Base-by-base conservation (phyloP, 257 asterid species). In the Nicotiana paniculata region DNA sequence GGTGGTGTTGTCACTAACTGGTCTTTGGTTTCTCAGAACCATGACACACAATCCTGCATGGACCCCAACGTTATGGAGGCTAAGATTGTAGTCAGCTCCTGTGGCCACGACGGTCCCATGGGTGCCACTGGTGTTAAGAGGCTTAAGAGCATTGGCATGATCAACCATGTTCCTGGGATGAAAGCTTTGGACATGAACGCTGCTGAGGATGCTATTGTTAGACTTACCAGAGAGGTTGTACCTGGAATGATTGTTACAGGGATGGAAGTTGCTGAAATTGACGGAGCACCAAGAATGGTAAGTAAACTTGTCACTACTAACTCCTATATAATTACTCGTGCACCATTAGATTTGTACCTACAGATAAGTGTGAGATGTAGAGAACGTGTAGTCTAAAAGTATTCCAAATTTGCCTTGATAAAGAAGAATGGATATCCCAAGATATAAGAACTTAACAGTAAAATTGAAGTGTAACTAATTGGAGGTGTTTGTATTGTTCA, bases 171-270 rank as follows among this genome's bases (percentile, higher is more conserved):
- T 4, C 96, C 98, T 4, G 97, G 98, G 48, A 95, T 94, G 98
- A 94, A 93, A 85, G 98, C 98, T 32, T 90, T 95, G 26, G 98
- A 95, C 86, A 95, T 95, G 98, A 95, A 95, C 84, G 33, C 96
- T 3, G 98, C 97, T 3, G 98, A 95, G 88, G 98, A 95, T 70
- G 98, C 97, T 18, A 95, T 95, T 24, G 98, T 95, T 26, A 89
- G 88, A 85, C 93, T 92, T 7, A 95, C 98, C 0, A 87, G 98
- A 81, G 98, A 95, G 85, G 82, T 95, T 17, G 98, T 95, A 1
- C 98, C 98, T 0, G 98, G 98, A 6, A 95, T 95, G 98, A 95
- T 95, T 26, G 97, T 95, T 2, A 93, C 98, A 3, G 98, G 98
- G 32, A 95, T 95, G 98, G 98, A 95, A 84, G 98, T 95, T 51